These are phyloP conservation scores for Rhizopus delemar DNA, from an alignment of 371 early-diverging fungal genomes.

Conservation along the genomic window DNA sequence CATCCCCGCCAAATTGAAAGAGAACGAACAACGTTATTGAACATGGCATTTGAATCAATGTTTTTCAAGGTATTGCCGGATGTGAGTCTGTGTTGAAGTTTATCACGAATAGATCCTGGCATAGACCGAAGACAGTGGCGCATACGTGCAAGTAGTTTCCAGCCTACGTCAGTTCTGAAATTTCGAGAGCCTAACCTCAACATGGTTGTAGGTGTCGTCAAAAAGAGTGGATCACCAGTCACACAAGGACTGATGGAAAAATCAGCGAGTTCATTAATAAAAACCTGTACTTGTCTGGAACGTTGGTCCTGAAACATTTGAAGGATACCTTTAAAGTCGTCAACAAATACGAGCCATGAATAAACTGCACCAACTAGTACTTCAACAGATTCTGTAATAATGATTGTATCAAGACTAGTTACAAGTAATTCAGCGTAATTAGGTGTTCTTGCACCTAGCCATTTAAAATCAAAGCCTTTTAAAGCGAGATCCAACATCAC, in stretches of 20 bases:
- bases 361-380: conserved; percentile 73
- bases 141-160: conserved; percentile 77
- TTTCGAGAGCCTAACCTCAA: conserved; percentile 69
- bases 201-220: conserved; percentile 72
- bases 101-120: conserved; percentile 37
- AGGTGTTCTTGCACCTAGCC: conserved; percentile 52
- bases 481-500: conserved; percentile 66
- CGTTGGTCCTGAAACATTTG: conserved; percentile 56
- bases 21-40: conserved; percentile 46
- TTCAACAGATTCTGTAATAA: conserved; percentile 74
- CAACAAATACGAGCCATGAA: conserved; percentile 74
- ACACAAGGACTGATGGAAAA: conserved; percentile 52
- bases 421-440: conserved; percentile 56
- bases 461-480: conserved; percentile 55
- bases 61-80: conserved; percentile 38
- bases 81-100: conserved; percentile 52
- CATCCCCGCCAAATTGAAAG: conserved; percentile 69
- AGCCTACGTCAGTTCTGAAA: conserved; percentile 72
- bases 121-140: conserved; percentile 64
- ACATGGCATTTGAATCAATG: conserved; percentile 51
- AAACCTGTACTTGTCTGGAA: conserved; percentile 60
- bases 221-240: conserved; percentile 69
- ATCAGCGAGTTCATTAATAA: conserved; percentile 62
- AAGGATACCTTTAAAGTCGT: conserved; percentile 60
- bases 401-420: conserved; percentile 51